phyloP scores from a whole-genome alignment of 306 rosid species.

The Geum urbanum region DNA sequence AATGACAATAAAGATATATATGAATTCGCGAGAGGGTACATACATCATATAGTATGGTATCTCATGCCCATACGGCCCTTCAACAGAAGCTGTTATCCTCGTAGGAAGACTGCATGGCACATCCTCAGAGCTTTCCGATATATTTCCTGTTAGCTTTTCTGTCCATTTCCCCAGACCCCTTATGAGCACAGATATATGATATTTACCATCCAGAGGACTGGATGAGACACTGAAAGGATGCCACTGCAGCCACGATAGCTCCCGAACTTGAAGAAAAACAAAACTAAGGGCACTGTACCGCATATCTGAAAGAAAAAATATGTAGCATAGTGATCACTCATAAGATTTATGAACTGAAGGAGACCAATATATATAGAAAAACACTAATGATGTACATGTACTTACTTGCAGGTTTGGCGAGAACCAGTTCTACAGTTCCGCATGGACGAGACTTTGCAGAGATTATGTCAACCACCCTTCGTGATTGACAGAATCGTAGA shows the following conservation, averaged over 20 bases:
- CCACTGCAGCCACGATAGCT: conserved; percentile 89
- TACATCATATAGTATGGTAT: conserved; percentile 80
- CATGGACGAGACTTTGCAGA: conserved; percentile 78
- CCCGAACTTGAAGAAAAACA: conserved; percentile 80
- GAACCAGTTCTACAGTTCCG: conserved; percentile 75
- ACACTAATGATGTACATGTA: conserved; percentile 6
- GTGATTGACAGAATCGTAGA: conserved; percentile 78
- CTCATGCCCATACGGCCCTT: conserved; percentile 95
- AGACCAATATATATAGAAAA: neutral
- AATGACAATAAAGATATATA: neutral
- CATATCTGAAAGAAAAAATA: conserved; percentile 43
- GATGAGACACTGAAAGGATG: conserved; percentile 97
- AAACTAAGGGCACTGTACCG: conserved; percentile 91
- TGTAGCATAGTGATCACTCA: no score
- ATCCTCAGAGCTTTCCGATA: conserved; percentile 29
- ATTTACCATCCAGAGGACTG: conserved; percentile 83
- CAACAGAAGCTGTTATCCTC: conserved; percentile 66
- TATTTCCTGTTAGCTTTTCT: conserved; percentile 39
- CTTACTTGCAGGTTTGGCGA: conserved; percentile 82
- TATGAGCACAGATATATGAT: conserved; percentile 71
- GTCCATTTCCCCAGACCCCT: conserved; percentile 96
- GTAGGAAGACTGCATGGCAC: neutral
- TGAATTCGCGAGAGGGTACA: conserved; percentile 19
- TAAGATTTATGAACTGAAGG: no score
- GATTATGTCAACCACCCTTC: conserved; percentile 61